Evolutionary conservation across 1,284 basidiomycete genomes (phyloP), one percentile per base, ranked within the genome.

Genomic region (Tetrapyrgos nigripes): DNA sequence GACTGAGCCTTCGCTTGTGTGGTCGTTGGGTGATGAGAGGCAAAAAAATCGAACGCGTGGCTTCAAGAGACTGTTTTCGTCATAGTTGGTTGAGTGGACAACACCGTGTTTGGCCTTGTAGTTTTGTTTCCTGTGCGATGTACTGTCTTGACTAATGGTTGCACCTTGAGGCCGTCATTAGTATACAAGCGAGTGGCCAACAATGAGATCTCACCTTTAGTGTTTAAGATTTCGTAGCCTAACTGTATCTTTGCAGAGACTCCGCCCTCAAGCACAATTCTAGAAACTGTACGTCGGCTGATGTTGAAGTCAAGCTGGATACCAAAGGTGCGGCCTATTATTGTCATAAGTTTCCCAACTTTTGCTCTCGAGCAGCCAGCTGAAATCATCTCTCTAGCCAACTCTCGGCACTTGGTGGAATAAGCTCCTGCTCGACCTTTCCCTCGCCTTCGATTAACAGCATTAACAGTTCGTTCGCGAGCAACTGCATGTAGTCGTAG

Each of bases 151-250:
- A n/a, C n/a, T n/a, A n/a, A n/a, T n/a, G n/a, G n/a, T n/a, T n/a
- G n/a, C n/a, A n/a, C n/a, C n/a, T 40, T 59, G 60, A 23, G 10
- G n/a, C 11, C 21, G 14, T 44, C n/a, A 23, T 47, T 10, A n/a
- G 23, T 14, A 4, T 51, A 31, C 10, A 23, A 45, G 17, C n/a
- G n/a, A n/a, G n/a, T n/a, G n/a, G n/a, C 46, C 50, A 3, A 14
- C 19, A 10, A 19, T 45, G 26, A n/a, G 13, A 14, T 33, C 59
- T 44, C 17, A 61, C 62, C 56, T 50, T 58, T n/a, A 1, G 59
- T 45, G 17, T 52, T 13, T 6, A 19, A 44, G 13, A 64, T 37
- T 49, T 66, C 63, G 43, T 47, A 55, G 54, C 23, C 8, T 44
- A 44, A 8, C 40, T 44, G 4, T n/a, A n/a, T n/a, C n/a, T n/a